Evolutionary conservation across 1,284 basidiomycete species (phyloP).

Genomic region (Coniferiporia weirii): DNA sequence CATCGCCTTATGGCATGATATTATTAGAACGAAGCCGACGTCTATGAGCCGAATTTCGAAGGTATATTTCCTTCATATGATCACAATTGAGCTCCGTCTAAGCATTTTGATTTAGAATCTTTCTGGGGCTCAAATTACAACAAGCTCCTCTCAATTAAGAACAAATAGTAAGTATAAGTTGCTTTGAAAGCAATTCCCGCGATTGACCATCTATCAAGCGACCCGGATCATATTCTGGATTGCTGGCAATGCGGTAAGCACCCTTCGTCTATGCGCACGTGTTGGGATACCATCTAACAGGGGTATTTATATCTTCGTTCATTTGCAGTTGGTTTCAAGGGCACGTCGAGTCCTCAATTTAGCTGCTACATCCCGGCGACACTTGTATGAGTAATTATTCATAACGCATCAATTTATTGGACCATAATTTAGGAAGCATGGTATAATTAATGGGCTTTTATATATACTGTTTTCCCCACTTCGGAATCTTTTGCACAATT

Average conservation of each 20-base stretch:
- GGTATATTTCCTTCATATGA: neutral
- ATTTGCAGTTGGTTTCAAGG: neutral
- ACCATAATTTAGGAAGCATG: too few relatives aligned
- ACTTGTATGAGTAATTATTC: neutral
- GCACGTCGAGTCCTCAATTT: neutral
- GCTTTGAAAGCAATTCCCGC: neutral
- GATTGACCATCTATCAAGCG: neutral
- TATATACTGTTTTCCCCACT: too few relatives aligned
- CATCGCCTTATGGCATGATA: too few relatives aligned
- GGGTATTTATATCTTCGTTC: neutral
- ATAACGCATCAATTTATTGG: too few relatives aligned
- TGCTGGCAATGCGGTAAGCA: constrained; percentile 8
- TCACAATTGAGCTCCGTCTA: neutral
- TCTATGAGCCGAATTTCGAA: neutral
- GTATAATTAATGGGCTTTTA: too few relatives aligned
- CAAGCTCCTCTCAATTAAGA: constrained; percentile 1
- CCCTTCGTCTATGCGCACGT: neutral
- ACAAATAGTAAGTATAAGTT: neutral
- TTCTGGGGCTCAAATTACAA: constrained; percentile 4
- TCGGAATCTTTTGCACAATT: too few relatives aligned
- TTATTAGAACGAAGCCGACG: constrained; percentile 6
- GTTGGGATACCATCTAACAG: neutral
- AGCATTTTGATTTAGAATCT: neutral
- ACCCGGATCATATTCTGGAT: constrained; percentile 4
- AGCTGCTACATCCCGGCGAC: neutral